These are phyloP conservation scores for Microbotryomycetes sp. DNA, from an alignment of 1,284 basidiomycete genomes.

Conservation along the genomic window DNA sequence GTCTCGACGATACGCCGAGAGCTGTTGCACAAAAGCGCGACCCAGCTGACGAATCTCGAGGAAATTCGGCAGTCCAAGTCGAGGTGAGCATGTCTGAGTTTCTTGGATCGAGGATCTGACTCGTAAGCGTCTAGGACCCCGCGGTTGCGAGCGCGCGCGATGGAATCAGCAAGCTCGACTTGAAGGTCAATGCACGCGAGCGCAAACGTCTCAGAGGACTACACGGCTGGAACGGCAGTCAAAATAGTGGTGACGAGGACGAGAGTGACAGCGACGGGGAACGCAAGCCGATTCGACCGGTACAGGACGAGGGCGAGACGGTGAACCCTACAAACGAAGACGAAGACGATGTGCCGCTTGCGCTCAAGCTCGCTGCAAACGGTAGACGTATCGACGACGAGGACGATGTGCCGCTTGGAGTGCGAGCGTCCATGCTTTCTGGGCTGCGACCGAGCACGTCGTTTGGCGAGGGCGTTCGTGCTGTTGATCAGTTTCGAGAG, in stretches of 20 bases:
- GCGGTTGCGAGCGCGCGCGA: too few species aligned
- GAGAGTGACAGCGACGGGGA: not conserved
- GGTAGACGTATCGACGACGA: not conserved
- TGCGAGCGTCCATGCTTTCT: not conserved
- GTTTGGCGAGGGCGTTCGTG: too few species aligned
- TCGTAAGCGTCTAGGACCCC: too few species aligned
- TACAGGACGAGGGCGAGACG: not conserved
- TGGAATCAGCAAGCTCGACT: too few species aligned
- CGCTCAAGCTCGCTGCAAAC: not conserved
- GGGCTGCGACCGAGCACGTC: not conserved
- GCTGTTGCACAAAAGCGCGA: too few species aligned
- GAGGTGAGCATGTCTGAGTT: too few species aligned
- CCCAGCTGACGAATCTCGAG: too few species aligned
- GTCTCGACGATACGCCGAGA: not conserved
- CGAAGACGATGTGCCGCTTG: constrained; percentile 10
- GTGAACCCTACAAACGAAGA: not conserved
- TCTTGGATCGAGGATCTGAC: too few species aligned
- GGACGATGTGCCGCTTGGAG: constrained; percentile 1
- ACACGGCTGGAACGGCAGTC: not conserved
- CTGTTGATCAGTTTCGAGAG: too few species aligned
- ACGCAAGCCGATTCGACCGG: not conserved
- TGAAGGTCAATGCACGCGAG: too few species aligned
- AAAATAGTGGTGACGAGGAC: not conserved
- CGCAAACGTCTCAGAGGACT: not conserved
- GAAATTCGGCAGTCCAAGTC: too few species aligned